phyloP scores from a whole-genome alignment of 805 yeast species.

The Starmerella riodocensis region DNA sequence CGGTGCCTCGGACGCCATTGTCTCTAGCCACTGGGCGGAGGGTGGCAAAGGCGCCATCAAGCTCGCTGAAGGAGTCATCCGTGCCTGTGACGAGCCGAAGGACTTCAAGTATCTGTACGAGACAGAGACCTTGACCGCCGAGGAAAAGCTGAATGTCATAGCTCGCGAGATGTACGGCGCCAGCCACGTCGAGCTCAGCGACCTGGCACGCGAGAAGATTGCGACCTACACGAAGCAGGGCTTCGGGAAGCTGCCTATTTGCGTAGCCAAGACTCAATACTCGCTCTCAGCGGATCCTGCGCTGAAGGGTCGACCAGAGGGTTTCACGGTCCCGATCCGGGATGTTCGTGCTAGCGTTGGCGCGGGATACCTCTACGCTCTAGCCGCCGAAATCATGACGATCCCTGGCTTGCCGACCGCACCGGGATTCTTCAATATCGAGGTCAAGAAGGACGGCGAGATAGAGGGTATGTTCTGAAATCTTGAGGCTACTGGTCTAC shows the following conservation, averaged over 20 bases:
- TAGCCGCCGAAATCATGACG: conserved; percentile 94
- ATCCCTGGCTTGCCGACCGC: conserved; percentile 95
- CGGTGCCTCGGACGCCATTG: conserved; percentile 88
- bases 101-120: conserved; percentile 50
- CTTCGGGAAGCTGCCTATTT: conserved; percentile 78
- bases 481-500: neutral
- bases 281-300: conserved; percentile 87
- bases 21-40: conserved; percentile 87
- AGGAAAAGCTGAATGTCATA: conserved; percentile 63
- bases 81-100: conserved; percentile 36
- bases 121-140: conserved; percentile 52
- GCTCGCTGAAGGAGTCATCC: conserved; percentile 70
- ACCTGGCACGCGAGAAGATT: conserved; percentile 68
- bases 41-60: conserved; percentile 86
- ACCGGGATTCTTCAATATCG: conserved; percentile 94
- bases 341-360: conserved; percentile 92
- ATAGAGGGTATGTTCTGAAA: conserved; percentile 77
- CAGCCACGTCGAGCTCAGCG: conserved; percentile 62
- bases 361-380: conserved; percentile 91
- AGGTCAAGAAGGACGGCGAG: conserved; percentile 77
- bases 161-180: conserved; percentile 92
- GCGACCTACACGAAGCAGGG: conserved; percentile 77
- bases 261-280: conserved; percentile 96
- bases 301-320: conserved; percentile 89
- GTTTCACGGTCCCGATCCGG: conserved; percentile 84